Conservation (phyloP, 495 filamentous ascomycete species). For the Apodospora peruviana region DNA sequence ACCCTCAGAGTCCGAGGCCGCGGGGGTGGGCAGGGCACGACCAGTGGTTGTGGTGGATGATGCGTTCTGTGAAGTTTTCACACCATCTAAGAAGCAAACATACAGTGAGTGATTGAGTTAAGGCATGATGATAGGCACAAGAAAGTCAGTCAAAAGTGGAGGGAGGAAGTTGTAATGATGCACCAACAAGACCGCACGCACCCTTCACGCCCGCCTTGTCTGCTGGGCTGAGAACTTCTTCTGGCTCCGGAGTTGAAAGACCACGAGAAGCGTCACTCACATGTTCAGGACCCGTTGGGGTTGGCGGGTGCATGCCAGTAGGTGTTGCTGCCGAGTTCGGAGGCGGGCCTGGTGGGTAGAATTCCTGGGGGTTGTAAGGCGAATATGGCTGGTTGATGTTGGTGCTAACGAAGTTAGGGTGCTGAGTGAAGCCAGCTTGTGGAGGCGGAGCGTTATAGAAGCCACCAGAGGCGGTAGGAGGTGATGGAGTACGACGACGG, state of each 20-base stretch:
- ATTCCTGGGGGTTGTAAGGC: conserved; percentile 34
- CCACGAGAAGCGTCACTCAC: conserved; percentile 33
- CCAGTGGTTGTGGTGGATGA: no score
- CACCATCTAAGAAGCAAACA: conserved; percentile 28
- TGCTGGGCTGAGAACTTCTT: conserved; percentile 10
- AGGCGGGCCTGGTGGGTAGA: conserved; percentile 28
- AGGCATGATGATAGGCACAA: background rate
- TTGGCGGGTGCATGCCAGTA: conserved; percentile 5
- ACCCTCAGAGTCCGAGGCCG: conserved; percentile 2
- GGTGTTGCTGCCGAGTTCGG: conserved; percentile 13
- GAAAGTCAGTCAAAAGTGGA: background rate
- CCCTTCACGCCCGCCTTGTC: conserved; percentile 18
- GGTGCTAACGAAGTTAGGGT: conserved; percentile 29
- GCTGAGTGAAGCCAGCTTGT: conserved; percentile 32
- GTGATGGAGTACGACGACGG: conserved; percentile 36
- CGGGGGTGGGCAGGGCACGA: background rate
- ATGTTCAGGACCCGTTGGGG: conserved; percentile 27
- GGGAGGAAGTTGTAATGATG: background rate
- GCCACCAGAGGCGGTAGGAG: conserved; percentile 48
- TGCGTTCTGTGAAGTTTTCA: conserved; percentile 26
- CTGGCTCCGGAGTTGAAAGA: conserved; percentile 19
- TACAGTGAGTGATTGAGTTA: conserved; percentile 3
- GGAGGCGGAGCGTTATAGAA: conserved; percentile 38
- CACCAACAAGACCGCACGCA: conserved; percentile 20
- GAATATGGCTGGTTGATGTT: conserved; percentile 24